Evolutionary conservation across 345 rosid genomes (phyloP).

Genomic region (Eucalyptus virginea): DNA sequence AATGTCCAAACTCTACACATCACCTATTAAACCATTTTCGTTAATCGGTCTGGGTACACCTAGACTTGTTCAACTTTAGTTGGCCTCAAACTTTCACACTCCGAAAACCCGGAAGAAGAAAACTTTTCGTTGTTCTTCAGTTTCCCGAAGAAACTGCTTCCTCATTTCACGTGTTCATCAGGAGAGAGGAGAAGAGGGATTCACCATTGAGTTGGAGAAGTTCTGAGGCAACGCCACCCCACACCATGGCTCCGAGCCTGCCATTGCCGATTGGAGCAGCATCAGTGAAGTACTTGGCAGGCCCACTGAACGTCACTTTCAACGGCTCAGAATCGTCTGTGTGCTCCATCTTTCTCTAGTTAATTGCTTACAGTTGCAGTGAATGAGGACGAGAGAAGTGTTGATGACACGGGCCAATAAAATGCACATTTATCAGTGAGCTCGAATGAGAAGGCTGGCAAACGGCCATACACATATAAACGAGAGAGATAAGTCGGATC

Average conservation of each 20-base stretch:
- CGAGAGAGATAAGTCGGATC: not conserved
- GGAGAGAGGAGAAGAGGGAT: not conserved
- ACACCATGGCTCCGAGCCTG: conserved; percentile 85
- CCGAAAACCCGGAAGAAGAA: not conserved
- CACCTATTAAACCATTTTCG: not conserved
- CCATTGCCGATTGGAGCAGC: conserved; percentile 88
- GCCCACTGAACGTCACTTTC: conserved; percentile 52
- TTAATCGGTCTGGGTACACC: not conserved
- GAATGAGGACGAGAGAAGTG: not conserved
- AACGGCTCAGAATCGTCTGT: conserved; percentile 10
- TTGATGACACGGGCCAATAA: too few species aligned
- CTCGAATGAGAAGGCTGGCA: not conserved
- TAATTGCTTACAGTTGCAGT: not conserved
- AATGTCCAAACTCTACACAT: not conserved
- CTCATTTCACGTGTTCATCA: not conserved
- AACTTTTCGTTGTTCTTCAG: not conserved
- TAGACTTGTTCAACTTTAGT: not conserved
- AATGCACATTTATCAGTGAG: not conserved
- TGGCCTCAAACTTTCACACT: not conserved
- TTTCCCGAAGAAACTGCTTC: not conserved
- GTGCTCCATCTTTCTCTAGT: not conserved
- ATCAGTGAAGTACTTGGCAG: conserved; percentile 79
- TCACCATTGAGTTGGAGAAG: conserved; percentile 70
- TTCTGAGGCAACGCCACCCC: conserved; percentile 78
- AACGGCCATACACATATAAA: not conserved